Conservation (phyloP, 2,329 filamentous ascomycete species). For the Epicoccum sorghinum region DNA sequence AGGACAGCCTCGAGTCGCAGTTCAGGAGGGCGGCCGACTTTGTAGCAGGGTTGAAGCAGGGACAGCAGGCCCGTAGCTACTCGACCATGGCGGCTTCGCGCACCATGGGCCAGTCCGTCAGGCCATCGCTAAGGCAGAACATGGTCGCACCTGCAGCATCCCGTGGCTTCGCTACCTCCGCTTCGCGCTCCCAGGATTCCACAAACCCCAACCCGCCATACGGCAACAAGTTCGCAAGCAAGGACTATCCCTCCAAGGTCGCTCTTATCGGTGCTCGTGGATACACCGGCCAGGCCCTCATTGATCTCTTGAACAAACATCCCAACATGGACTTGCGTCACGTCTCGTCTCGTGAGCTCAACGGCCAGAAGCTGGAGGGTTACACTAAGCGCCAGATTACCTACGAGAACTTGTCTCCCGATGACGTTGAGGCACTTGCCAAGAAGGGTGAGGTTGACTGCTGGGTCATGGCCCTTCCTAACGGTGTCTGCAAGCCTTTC, state of each 20-base stretch:
- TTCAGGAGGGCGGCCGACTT: slow-evolving; percentile 78
- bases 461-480: slow-evolving; percentile 97
- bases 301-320: slow-evolving; percentile 85
- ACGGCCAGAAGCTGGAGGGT: slow-evolving; percentile 82
- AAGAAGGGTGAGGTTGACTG: slow-evolving; percentile 85
- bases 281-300: slow-evolving; percentile 91
- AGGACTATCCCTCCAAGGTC: slow-evolving; percentile 76
- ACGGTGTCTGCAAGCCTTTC: slow-evolving; percentile 91
- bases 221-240: slow-evolving; percentile 85
- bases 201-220: slow-evolving; percentile 91
- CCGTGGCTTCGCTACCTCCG: slow-evolving; percentile 64
- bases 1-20: slow-evolving; percentile 86
- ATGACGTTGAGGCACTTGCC: slow-evolving; percentile 86
- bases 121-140: slow-evolving; percentile 32
- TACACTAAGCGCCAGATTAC: slow-evolving; percentile 91
- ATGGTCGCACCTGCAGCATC: slow-evolving; percentile 45
- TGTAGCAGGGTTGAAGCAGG: slow-evolving; percentile 65
- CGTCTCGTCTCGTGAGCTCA: slow-evolving; percentile 91
- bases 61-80: slow-evolving; percentile 70
- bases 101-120: slow-evolving; percentile 30
- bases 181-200: slow-evolving; percentile 48
- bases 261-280: slow-evolving; percentile 90
- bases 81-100: slow-evolving; percentile 56
- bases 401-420: slow-evolving; percentile 87
- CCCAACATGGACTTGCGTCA: slow-evolving; percentile 88